Evolutionary conservation across 345 rosid genomes (phyloP).

Genomic region (Hibiscus mutabilis): DNA sequence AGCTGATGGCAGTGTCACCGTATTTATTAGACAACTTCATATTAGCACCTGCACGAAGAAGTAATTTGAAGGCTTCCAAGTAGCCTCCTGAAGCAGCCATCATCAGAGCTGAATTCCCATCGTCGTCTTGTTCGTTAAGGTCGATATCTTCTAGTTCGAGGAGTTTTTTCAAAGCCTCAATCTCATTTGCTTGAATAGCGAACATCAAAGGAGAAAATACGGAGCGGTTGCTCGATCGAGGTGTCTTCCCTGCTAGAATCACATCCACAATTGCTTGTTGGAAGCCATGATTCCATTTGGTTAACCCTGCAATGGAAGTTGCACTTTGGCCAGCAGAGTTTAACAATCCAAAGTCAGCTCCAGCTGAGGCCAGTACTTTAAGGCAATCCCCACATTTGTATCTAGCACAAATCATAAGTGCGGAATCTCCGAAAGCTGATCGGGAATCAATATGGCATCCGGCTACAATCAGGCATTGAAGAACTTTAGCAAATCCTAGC

Average conservation of each 20-base stretch:
- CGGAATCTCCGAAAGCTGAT: conserved; percentile 49
- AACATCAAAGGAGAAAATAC: conserved; percentile 35
- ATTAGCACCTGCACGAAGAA: conserved; percentile 48
- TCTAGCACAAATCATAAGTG: conserved; percentile 48
- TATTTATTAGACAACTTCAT: conserved; percentile 32
- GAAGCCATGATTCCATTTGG: conserved; percentile 38
- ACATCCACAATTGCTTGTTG: conserved; percentile 35
- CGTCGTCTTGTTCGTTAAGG: conserved; percentile 39
- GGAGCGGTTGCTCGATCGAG: conserved; percentile 31
- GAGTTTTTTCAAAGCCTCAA: conserved; percentile 31
- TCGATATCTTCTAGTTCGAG: conserved; percentile 21
- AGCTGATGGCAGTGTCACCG: conserved; percentile 35
- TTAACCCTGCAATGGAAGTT: conserved; percentile 30
- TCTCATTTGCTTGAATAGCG: conserved; percentile 27
- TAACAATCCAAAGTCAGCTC: conserved; percentile 46
- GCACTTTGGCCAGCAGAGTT: conserved; percentile 33
- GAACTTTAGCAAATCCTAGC: conserved; percentile 29
- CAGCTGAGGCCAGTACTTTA: conserved; percentile 34
- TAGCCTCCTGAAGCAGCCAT: conserved; percentile 39
- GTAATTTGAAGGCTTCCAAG: conserved; percentile 36
- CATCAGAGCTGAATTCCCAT: conserved; percentile 45
- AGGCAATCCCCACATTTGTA: conserved; percentile 39
- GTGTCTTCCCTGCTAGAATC: conserved; percentile 32
- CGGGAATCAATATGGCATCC: conserved; percentile 45
- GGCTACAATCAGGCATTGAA: conserved; percentile 29